These are phyloP conservation scores for Hymenoscyphus occultus DNA, from an alignment of 2,329 filamentous ascomycete genomes.

Conservation along the genomic window DNA sequence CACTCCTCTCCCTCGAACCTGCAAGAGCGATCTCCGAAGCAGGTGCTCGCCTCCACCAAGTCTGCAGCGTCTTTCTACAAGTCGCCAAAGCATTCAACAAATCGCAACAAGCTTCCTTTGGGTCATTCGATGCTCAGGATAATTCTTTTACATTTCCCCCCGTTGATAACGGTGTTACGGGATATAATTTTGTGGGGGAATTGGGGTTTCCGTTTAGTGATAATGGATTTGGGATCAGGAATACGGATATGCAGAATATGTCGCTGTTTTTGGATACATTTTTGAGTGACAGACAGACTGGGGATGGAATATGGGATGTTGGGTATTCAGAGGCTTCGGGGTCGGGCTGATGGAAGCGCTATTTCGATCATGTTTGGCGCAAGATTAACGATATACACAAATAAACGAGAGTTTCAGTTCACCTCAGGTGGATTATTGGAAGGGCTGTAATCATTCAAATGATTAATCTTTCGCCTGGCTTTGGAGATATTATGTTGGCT, in stretches of 20 bases:
- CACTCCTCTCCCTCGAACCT: slow-evolving; percentile 18
- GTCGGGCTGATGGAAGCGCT: not conserved
- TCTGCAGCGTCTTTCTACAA: slow-evolving; percentile 19
- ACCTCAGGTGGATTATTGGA: not conserved
- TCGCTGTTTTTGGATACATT: slow-evolving; percentile 5
- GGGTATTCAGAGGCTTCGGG: not conserved
- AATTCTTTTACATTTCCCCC: slow-evolving; percentile 17
- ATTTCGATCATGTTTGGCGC: no score
- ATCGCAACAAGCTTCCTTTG: slow-evolving; percentile 13
- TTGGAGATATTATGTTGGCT: no score
- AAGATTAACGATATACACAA: not conserved
- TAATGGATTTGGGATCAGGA: not conserved
- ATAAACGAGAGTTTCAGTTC: not conserved
- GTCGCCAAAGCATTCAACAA: slow-evolving; percentile 20
- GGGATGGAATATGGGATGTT: not conserved
- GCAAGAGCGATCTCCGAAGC: slow-evolving; percentile 16
- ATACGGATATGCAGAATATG: slow-evolving; percentile 5
- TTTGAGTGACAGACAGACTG: slow-evolving; percentile 2
- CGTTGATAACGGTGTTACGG: not conserved
- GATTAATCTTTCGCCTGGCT: no score
- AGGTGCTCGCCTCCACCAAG: slow-evolving; percentile 15
- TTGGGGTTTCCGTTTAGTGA: slow-evolving; percentile 8
- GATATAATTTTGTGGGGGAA: not conserved
- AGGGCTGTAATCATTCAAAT: no score
- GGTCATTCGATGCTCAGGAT: slow-evolving; percentile 17